phyloP scores from a whole-genome alignment of 176 grass and related monocot species.

The Musa troglodytarum region DNA sequence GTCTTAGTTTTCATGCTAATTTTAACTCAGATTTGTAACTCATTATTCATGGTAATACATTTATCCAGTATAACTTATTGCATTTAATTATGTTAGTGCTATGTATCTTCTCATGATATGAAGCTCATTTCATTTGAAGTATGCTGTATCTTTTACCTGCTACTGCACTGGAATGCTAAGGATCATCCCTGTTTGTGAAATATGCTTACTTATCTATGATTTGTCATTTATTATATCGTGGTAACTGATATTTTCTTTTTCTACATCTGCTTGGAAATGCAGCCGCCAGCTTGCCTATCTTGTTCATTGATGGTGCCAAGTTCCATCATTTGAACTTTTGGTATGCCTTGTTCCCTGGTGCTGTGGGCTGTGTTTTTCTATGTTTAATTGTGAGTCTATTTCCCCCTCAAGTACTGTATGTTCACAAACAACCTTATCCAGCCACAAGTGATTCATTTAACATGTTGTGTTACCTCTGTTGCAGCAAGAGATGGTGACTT shows the following conservation, averaged over 20 bases:
- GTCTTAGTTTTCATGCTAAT: background rate
- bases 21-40: no score
- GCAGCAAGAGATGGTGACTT: constrained; percentile 90
- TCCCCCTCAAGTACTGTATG: background rate
- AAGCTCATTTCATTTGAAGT: background rate
- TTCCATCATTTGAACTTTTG: constrained; percentile 72
- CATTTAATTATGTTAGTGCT: background rate
- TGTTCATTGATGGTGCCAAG: constrained; percentile 80
- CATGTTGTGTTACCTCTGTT: constrained; percentile 21
- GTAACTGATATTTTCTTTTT: background rate
- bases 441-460: constrained; percentile 13
- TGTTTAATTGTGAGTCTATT: constrained; percentile 80
- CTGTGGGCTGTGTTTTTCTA: constrained; percentile 62
- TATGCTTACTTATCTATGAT: background rate
- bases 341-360: constrained; percentile 88
- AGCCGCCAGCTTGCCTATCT: constrained; percentile 90
- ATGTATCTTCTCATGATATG: background rate
- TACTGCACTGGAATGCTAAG: background rate
- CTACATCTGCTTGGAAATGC: constrained; percentile 14
- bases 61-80: background rate
- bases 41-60: background rate
- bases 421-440: background rate
- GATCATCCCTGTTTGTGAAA: no score
- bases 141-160: background rate
- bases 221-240: background rate